Percentiles rank a stretch among this genome's conserved stretches.
Conservation (phyloP, 305 asterid genomes). For the Fraxinus latifolia region DNA sequence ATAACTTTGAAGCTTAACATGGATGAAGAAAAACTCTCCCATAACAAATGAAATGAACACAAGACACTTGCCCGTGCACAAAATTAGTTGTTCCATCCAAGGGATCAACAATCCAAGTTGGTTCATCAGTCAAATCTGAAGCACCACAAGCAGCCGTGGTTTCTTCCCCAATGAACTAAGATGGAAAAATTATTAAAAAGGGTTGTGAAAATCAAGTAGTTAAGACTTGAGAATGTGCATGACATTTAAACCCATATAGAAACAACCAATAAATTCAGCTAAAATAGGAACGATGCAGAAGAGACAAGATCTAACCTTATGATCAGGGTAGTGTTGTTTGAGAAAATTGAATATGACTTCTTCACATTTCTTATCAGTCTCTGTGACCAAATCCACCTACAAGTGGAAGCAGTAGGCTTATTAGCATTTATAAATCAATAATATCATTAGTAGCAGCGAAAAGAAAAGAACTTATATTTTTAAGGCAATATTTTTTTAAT, state of each 20-base stretch:
- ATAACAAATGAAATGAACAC: neutral
- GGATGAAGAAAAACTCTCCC: neutral
- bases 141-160: conserved; percentile 84
- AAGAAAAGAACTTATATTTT: neutral
- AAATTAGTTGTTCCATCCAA: conserved; percentile 95
- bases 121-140: conserved; percentile 76
- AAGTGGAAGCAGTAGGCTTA: neutral
- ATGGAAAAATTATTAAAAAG: conserved; percentile 12
- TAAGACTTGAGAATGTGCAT: conserved; percentile 1
- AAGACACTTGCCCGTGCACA: conserved; percentile 74
- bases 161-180: conserved; percentile 93
- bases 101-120: conserved; percentile 99
- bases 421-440: neutral
- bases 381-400: conserved; percentile 97
- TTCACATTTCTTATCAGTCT: conserved; percentile 90
- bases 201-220: conserved; percentile 1
- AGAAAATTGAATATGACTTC: conserved; percentile 68
- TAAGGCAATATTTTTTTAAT: neutral
- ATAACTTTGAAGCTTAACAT: conserved; percentile 12
- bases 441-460: neutral
- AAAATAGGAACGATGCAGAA: conserved; percentile 8
- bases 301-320: conserved; percentile 47
- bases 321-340: conserved; percentile 63
- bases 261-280: neutral
- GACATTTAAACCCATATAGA: neutral